Evolutionary conservation across 768 basidiomycete species (phyloP).

Genomic region (Trametes elegans): DNA sequence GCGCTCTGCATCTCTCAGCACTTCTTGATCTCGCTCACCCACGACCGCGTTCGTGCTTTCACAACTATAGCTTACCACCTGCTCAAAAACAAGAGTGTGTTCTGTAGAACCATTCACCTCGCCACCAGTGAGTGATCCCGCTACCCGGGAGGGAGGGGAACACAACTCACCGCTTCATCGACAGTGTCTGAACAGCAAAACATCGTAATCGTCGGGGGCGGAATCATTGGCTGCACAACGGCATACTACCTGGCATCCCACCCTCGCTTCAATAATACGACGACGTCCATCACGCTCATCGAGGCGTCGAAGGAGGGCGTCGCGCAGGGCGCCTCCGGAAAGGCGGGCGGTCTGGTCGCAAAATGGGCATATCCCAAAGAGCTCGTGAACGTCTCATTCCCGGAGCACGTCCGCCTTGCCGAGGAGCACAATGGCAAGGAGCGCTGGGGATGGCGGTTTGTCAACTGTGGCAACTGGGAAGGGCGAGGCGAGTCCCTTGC

Average conservation of each 20-base stretch:
- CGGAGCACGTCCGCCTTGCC: constrained; percentile 73
- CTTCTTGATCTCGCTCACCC: no score
- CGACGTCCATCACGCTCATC: constrained; percentile 56
- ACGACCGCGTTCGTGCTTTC: no score
- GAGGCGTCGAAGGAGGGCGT: constrained; percentile 66
- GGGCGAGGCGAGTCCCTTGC: constrained; percentile 47
- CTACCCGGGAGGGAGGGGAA: no score
- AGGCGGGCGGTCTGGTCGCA: constrained; percentile 79
- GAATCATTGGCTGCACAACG: constrained; percentile 82
- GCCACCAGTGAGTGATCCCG: no score
- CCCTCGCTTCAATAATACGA: constrained; percentile 40
- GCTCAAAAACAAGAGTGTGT: no score
- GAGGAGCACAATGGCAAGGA: constrained; percentile 62
- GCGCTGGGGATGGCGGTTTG: constrained; percentile 83
- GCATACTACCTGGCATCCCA: constrained; percentile 77
- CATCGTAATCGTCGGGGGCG: constrained; percentile 81
- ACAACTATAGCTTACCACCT: no score
- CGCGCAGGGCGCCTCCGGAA: constrained; percentile 81
- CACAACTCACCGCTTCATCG: no score
- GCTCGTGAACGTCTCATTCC: constrained; percentile 67
- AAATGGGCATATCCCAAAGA: constrained; percentile 80
- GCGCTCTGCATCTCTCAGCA: no score
- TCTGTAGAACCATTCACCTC: no score
- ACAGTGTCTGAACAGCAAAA: constrained; percentile 20
- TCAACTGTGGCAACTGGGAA: constrained; percentile 71